These are phyloP conservation scores for Paulownia fortunei DNA, from an alignment of 257 asterid species.

Conservation along the genomic window DNA sequence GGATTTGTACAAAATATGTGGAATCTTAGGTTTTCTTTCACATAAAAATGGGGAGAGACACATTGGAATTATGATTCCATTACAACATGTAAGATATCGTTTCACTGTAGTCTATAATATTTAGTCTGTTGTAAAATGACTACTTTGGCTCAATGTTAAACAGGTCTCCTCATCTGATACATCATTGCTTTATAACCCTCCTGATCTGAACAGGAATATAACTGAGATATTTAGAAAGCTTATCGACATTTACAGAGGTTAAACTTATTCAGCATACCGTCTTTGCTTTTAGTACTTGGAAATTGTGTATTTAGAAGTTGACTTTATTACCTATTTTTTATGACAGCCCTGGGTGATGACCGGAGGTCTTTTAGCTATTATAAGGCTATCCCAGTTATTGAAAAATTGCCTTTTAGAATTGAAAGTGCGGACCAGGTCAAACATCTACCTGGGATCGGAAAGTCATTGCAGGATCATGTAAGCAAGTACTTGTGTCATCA, in stretches of 20 bases:
- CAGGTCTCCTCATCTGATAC: constrained; percentile 64
- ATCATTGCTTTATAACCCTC: constrained; percentile 77
- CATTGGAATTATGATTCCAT: not conserved
- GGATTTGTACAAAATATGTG: constrained; percentile 11
- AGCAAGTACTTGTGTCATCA: constrained; percentile 37
- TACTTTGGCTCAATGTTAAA: constrained; percentile 21
- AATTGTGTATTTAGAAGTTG: constrained; percentile 29
- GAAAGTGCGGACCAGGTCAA: constrained; percentile 88
- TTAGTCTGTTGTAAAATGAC: not conserved
- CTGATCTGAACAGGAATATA: constrained; percentile 84
- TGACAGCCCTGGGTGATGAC: constrained; percentile 90
- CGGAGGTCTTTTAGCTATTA: constrained; percentile 93
- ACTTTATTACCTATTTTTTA: constrained; percentile 27
- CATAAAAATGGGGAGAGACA: not conserved
- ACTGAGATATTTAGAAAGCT: constrained; percentile 89
- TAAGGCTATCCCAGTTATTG: constrained; percentile 92
- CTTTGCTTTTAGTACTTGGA: constrained; percentile 21
- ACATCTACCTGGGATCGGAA: constrained; percentile 82
- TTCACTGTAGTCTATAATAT: not conserved
- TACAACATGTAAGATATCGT: not conserved
- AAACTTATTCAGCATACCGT: constrained; percentile 17
- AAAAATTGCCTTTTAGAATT: constrained; percentile 86
- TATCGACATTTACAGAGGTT: constrained; percentile 89
- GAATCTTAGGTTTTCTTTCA: constrained; percentile 5
- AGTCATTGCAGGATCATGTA: constrained; percentile 94